phyloP scores from a whole-genome alignment of 164 flowering plant species.

The Piper longum region DNA sequence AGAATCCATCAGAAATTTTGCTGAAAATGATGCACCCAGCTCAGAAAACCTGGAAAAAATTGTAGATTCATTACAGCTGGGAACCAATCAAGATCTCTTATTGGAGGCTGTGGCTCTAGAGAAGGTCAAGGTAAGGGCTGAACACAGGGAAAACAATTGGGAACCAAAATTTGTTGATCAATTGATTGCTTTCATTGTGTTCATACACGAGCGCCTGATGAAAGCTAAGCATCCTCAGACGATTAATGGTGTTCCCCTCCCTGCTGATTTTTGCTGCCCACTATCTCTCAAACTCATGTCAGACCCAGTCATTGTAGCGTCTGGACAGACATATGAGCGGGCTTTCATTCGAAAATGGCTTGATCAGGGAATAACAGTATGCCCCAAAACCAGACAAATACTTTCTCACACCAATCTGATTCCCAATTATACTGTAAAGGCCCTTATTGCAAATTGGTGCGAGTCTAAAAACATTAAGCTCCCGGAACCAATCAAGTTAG shows the following conservation, averaged over 20 bases:
- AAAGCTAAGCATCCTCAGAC: slow-evolving; percentile 16
- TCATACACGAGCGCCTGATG: slow-evolving; percentile 17
- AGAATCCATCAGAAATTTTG: slow-evolving; percentile 6
- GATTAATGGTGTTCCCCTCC: slow-evolving; percentile 15
- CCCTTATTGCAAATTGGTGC: slow-evolving; percentile 54
- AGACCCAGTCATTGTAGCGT: slow-evolving; percentile 66
- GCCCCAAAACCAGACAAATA: slow-evolving; percentile 45
- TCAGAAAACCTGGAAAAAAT: slow-evolving; percentile 1
- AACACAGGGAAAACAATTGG: slow-evolving; percentile 9
- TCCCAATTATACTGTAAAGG: slow-evolving; percentile 39
- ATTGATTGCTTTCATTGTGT: slow-evolving; percentile 14
- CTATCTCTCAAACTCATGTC: slow-evolving; percentile 18
- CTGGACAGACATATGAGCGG: slow-evolving; percentile 72
- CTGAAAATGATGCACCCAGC: slow-evolving; percentile 9
- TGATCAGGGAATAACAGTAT: slow-evolving; percentile 47
- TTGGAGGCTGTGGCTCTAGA: slow-evolving; percentile 21
- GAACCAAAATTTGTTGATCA: slow-evolving; percentile 12
- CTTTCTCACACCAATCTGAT: slow-evolving; percentile 26
- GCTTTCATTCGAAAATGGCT: slow-evolving; percentile 62
- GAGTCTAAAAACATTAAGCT: not conserved
- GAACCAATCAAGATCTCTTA: slow-evolving; percentile 19
- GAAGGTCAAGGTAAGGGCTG: slow-evolving; percentile 6
- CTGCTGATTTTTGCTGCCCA: slow-evolving; percentile 51
- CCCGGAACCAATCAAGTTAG: no score
- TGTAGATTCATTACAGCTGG: slow-evolving; percentile 13